A percentile compares a stretch with the other conserved stretches of the same genome.
Conservation (phyloP, 108 stramenopile species). For the Cyclotella sp. region DNA sequence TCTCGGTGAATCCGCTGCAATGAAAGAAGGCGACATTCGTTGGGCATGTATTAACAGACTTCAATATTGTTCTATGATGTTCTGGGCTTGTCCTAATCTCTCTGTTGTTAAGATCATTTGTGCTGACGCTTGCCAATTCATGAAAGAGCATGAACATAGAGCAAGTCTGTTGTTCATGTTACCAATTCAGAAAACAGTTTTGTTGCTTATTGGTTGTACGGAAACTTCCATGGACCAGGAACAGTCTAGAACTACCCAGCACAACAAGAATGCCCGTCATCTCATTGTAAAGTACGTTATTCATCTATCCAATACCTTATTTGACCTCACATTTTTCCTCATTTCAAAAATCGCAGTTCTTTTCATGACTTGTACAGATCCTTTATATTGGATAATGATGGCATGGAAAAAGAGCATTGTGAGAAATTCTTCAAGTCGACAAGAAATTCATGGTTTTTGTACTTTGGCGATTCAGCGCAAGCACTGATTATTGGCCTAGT, state of each 20-base stretch:
- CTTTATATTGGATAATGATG: background rate
- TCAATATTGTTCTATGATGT: background rate
- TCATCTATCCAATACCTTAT: background rate
- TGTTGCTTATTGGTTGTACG: background rate
- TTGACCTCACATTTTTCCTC: background rate
- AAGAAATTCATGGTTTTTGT: background rate
- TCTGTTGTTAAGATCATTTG: background rate
- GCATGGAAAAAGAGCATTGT: background rate
- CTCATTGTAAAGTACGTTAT: background rate
- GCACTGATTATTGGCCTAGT: conserved; percentile 11
- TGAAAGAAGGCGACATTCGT: conserved; percentile 6
- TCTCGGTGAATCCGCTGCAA: background rate
- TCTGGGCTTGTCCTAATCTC: conserved; percentile 22
- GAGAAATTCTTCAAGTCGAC: background rate
- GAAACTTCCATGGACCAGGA: background rate
- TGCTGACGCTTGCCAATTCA: background rate
- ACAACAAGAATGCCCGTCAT: background rate
- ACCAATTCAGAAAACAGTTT: background rate
- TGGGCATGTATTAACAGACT: conserved; percentile 3
- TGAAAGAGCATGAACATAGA: background rate
- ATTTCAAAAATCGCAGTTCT: background rate
- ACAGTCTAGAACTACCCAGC: background rate
- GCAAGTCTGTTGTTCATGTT: background rate
- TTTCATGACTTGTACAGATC: conserved; percentile 5
- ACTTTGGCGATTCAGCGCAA: background rate